Percentiles rank a stretch among this genome's conserved stretches.
Evolutionary conservation across 352 stramenopile genomes (phyloP).

Genomic region (Globisporangium irregulare): DNA sequence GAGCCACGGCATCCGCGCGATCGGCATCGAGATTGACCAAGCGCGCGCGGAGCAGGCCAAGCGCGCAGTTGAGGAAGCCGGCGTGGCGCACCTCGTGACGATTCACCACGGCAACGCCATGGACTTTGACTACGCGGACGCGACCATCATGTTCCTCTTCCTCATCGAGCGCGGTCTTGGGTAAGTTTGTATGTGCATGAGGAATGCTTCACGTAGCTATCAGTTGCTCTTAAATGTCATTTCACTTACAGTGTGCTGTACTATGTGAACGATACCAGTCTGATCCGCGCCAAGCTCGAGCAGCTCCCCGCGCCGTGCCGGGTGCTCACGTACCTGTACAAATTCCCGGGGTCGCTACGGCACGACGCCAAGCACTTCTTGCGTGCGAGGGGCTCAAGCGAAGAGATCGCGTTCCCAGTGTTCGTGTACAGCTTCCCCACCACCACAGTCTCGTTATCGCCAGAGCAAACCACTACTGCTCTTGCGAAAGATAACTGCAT

Average conservation of each 20-base stretch:
- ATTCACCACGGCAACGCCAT: slow-evolving; percentile 70
- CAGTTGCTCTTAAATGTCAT: slow-evolving; percentile 3
- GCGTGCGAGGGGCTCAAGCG: slow-evolving; percentile 27
- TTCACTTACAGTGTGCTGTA: too few species aligned
- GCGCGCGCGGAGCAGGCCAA: slow-evolving; percentile 34
- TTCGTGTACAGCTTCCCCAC: slow-evolving; percentile 70
- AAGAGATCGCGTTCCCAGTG: slow-evolving; percentile 62
- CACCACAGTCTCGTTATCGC: background rate
- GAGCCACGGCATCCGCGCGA: slow-evolving; percentile 41
- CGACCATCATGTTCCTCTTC: slow-evolving; percentile 78
- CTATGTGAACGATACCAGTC: slow-evolving; percentile 18
- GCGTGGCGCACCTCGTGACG: slow-evolving; percentile 52
- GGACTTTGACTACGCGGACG: slow-evolving; percentile 59
- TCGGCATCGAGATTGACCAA: slow-evolving; percentile 69
- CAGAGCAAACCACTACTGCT: background rate
- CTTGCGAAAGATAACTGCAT: background rate
- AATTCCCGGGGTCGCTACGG: slow-evolving; percentile 37
- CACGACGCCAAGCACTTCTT: slow-evolving; percentile 49
- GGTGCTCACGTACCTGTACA: slow-evolving; percentile 80
- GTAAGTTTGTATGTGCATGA: slow-evolving; percentile 21
- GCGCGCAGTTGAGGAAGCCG: slow-evolving; percentile 18
- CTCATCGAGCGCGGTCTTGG: slow-evolving; percentile 70
- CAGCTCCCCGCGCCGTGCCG: slow-evolving; percentile 34
- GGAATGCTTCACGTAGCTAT: background rate
- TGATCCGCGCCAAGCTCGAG: slow-evolving; percentile 52